Percentiles rank a stretch among this genome's conserved stretches.
Evolutionary conservation across 164 flowering plant genomes (phyloP).

Genomic region (Taxillus chinensis): DNA sequence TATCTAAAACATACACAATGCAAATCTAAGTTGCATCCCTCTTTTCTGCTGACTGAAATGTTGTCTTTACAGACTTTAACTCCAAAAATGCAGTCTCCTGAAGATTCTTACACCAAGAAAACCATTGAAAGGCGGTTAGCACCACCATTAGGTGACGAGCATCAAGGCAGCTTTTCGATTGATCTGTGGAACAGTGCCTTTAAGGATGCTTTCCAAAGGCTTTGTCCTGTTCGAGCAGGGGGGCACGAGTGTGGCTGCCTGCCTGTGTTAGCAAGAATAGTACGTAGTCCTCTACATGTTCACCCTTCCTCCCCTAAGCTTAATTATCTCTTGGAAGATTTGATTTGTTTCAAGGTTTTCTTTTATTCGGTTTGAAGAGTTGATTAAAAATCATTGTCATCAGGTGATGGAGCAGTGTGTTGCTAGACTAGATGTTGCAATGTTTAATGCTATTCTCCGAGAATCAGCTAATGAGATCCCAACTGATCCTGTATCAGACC

Average conservation of each 20-base stretch:
- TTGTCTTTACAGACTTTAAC: slow-evolving; percentile 56
- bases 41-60: not conserved
- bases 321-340: not conserved
- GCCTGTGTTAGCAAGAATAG: slow-evolving; percentile 83
- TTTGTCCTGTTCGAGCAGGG: slow-evolving; percentile 90
- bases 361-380: not conserved
- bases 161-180: slow-evolving; percentile 76
- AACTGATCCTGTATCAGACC: slow-evolving; percentile 98
- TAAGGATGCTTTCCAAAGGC: slow-evolving; percentile 70
- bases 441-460: slow-evolving; percentile 98
- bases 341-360: not conserved
- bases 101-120: slow-evolving; percentile 22
- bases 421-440: slow-evolving; percentile 88
- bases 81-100: slow-evolving; percentile 89
- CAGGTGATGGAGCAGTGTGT: slow-evolving; percentile 95
- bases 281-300: slow-evolving; percentile 15
- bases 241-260: slow-evolving; percentile 98
- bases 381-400: slow-evolving; percentile 8
- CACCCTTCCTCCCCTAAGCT: not conserved
- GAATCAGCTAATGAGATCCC: slow-evolving; percentile 95
- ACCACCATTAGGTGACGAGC: slow-evolving; percentile 70
- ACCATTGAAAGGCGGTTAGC: slow-evolving; percentile 37
- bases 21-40: no score
- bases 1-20: no score
- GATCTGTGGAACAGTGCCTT: slow-evolving; percentile 86